A percentile compares a stretch with the other conserved stretches of the same genome.
Evolutionary conservation across 331 rosid species (phyloP).

Genomic region (Malus hybrid): DNA sequence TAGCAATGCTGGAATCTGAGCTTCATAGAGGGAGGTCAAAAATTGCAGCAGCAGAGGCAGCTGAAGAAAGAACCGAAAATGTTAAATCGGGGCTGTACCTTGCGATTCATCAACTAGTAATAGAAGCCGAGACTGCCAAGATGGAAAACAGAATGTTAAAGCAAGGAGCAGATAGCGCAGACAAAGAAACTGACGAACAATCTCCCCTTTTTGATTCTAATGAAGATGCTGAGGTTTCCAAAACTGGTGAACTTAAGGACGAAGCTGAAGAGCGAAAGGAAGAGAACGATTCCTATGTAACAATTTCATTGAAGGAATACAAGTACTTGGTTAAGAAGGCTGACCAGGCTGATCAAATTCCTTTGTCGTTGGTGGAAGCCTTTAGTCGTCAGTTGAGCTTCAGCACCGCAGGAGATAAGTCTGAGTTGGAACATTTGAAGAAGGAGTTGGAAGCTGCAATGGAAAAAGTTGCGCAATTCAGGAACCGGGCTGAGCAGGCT

Average conservation of each 20-base stretch:
- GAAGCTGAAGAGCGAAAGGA: constrained; percentile 21
- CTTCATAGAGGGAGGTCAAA: constrained; percentile 35
- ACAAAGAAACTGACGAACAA: constrained; percentile 15
- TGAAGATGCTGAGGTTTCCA: not conserved
- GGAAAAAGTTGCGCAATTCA: constrained; percentile 42
- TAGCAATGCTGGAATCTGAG: constrained; percentile 51
- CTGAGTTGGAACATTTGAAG: constrained; percentile 46
- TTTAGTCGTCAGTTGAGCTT: constrained; percentile 8
- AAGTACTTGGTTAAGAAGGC: constrained; percentile 23
- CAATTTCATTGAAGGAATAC: constrained; percentile 24
- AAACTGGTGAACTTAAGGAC: not conserved
- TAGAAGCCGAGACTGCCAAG: constrained; percentile 28
- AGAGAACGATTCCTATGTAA: constrained; percentile 11
- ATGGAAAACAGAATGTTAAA: constrained; percentile 20
- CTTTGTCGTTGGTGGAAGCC: not conserved
- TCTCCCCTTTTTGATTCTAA: not conserved
- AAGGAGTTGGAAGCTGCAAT: constrained; percentile 48
- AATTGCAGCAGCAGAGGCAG: constrained; percentile 27
- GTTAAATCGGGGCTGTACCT: constrained; percentile 20
- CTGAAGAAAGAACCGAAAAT: constrained; percentile 27
- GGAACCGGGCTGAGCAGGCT: constrained; percentile 70
- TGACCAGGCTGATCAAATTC: constrained; percentile 15
- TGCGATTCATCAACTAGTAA: constrained; percentile 26
- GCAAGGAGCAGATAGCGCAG: constrained; percentile 5
- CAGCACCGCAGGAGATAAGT: not conserved